Conservation (phyloP, 768 basidiomycete species). For the Calvatia gigantea region DNA sequence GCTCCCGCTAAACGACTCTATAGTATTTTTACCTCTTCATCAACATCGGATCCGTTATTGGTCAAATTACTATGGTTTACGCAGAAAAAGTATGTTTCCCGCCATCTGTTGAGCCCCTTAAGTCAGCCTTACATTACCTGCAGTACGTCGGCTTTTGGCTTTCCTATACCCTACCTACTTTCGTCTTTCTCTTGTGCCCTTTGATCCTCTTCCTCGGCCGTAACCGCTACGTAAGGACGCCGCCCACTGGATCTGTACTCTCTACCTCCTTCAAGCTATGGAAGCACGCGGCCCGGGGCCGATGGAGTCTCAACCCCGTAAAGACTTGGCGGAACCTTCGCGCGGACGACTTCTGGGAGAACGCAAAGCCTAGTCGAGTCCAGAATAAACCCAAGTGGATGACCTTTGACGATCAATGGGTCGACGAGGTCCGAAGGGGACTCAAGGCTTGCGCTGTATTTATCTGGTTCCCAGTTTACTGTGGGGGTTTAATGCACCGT, state of each 20-base stretch:
- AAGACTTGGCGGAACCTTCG: slow-evolving; percentile 44
- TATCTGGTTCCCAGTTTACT: slow-evolving; percentile 66
- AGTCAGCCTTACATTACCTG: slow-evolving; percentile 31
- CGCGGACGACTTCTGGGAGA: slow-evolving; percentile 69
- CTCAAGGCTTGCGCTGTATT: slow-evolving; percentile 68
- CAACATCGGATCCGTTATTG: slow-evolving; percentile 64
- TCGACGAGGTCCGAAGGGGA: slow-evolving; percentile 71
- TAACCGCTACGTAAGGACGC: slow-evolving; percentile 49
- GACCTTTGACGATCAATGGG: slow-evolving; percentile 76
- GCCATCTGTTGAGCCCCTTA: too few relatives aligned
- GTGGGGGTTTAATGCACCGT: slow-evolving; percentile 24
- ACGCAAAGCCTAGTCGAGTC: slow-evolving; percentile 60
- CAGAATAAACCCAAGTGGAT: slow-evolving; percentile 69
- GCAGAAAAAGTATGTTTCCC: slow-evolving; percentile 49
- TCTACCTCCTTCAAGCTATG: slow-evolving; percentile 48
- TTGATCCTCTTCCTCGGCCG: slow-evolving; percentile 53
- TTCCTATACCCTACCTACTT: slow-evolving; percentile 58
- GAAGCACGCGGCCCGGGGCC: slow-evolving; percentile 34
- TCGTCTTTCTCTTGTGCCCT: slow-evolving; percentile 58
- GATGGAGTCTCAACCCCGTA: slow-evolving; percentile 56
- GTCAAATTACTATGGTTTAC: slow-evolving; percentile 68
- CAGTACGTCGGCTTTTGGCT: slow-evolving; percentile 66
- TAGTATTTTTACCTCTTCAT: slow-evolving; percentile 60
- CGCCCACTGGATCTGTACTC: slow-evolving; percentile 62
- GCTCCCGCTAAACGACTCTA: background rate